Percentiles rank a stretch among this genome's conserved stretches.
These are phyloP conservation scores for Torulaspora gathmanii DNA, from an alignment of 805 yeast genomes.

Conservation along the genomic window DNA sequence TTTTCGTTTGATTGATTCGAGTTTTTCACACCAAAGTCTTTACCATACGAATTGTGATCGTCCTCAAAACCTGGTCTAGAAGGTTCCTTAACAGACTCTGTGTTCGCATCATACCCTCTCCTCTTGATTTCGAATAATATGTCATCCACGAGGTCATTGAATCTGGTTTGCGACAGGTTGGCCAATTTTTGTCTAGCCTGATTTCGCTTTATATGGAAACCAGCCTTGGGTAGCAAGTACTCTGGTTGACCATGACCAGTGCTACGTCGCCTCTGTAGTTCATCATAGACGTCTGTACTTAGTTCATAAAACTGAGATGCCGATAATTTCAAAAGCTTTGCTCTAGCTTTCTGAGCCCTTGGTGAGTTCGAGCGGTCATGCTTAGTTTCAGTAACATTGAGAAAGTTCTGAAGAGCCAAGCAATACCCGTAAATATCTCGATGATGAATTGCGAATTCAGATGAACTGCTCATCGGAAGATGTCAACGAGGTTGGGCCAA, in stretches of 20 bases:
- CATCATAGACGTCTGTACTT: slow-evolving; percentile 93
- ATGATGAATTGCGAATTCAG: slow-evolving; percentile 15
- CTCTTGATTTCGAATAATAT: slow-evolving; percentile 82
- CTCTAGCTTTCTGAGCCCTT: slow-evolving; percentile 77
- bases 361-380: slow-evolving; percentile 36
- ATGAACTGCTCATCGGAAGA: slow-evolving; percentile 8
- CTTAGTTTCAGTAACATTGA: slow-evolving; percentile 28
- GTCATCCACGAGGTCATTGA: slow-evolving; percentile 86
- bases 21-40: slow-evolving; percentile 1
- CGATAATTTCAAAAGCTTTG: slow-evolving; percentile 75
- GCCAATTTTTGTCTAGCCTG: slow-evolving; percentile 92
- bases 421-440: slow-evolving; percentile 28
- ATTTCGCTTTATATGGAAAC: slow-evolving; percentile 88
- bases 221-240: slow-evolving; percentile 60
- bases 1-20: slow-evolving; percentile 1
- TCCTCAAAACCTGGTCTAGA: neutral
- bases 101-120: slow-evolving; percentile 48
- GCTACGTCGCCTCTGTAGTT: slow-evolving; percentile 70
- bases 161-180: slow-evolving; percentile 72
- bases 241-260: slow-evolving; percentile 56
- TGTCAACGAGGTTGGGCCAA: neutral
- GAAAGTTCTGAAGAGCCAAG: slow-evolving; percentile 26
- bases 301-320: slow-evolving; percentile 81
- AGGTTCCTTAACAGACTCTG: slow-evolving; percentile 1
- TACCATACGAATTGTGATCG: slow-evolving; percentile 1